These are phyloP conservation scores for Ballota nigra DNA, from an alignment of 257 asterid species.

Conservation along the genomic window DNA sequence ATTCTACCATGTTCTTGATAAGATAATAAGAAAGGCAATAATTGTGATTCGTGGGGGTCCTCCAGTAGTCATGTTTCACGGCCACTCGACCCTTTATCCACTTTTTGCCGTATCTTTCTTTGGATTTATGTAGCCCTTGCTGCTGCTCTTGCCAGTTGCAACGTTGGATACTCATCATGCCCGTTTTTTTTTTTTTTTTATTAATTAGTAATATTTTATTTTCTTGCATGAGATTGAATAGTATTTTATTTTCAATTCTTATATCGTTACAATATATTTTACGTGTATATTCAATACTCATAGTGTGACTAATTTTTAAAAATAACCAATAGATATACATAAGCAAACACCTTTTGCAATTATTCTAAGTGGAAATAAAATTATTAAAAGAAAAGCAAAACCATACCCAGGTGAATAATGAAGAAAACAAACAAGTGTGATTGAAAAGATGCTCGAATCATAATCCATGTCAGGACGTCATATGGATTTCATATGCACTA, in stretches of 20 bases:
- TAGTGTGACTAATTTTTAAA: too few relatives aligned
- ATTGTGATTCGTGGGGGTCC: not conserved
- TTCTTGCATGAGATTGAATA: not conserved
- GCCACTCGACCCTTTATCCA: not conserved
- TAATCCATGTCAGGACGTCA: not conserved
- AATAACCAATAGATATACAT: not conserved
- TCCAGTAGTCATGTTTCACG: not conserved
- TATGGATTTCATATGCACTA: not conserved
- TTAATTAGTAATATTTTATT: too few relatives aligned
- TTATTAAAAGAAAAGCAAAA: not conserved
- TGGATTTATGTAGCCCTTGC: not conserved
- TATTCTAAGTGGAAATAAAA: not conserved
- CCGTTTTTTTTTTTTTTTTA: not conserved
- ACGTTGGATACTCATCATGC: not conserved
- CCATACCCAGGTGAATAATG: not conserved
- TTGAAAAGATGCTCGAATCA: not conserved
- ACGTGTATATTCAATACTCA: too few relatives aligned
- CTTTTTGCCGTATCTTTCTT: not conserved
- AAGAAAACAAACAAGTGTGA: not conserved
- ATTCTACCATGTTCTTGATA: too few relatives aligned
- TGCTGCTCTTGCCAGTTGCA: not conserved
- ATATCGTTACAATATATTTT: too few relatives aligned
- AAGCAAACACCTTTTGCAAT: not conserved
- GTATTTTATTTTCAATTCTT: not conserved
- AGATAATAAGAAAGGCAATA: not conserved